Conservation (phyloP, 495 filamentous ascomycete species). For the Podospora tetraspora region DNA sequence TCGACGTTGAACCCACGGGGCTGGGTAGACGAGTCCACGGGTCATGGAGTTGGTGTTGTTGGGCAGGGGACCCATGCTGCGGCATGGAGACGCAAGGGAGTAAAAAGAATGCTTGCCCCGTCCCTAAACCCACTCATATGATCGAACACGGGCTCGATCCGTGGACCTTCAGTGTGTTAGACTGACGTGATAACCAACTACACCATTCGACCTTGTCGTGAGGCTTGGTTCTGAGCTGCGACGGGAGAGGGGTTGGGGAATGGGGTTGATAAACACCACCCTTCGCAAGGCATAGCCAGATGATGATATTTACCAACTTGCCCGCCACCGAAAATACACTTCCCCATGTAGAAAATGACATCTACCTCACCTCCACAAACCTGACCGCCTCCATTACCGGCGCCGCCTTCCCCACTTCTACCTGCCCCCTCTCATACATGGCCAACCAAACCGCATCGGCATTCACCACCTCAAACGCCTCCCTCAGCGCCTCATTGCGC, state of each 20-base stretch:
- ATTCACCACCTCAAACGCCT: conserved; percentile 55
- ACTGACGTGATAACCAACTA: conserved; percentile 5
- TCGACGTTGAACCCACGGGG: too few relatives aligned
- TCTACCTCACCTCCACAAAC: conserved; percentile 24
- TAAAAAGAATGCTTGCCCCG: not conserved
- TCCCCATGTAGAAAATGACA: not conserved
- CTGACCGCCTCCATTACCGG: conserved; percentile 40
- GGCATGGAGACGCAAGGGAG: not conserved
- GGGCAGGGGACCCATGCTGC: not conserved
- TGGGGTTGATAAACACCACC: not conserved
- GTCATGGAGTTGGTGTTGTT: not conserved
- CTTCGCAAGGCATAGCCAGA: too few relatives aligned
- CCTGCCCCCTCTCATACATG: conserved; percentile 38
- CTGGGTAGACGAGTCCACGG: not conserved
- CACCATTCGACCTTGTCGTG: not conserved
- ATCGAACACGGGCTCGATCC: not conserved
- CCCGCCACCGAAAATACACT: not conserved
- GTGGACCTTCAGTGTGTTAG: conserved; percentile 5
- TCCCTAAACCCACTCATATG: not conserved
- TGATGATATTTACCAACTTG: too few relatives aligned
- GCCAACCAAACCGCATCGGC: conserved; percentile 70
- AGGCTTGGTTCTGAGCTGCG: not conserved
- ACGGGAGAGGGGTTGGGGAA: not conserved
- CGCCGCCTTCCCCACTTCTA: conserved; percentile 24
- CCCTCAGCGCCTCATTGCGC: conserved; percentile 43